Evolutionary conservation across 2,329 filamentous ascomycete genomes (phyloP), one percentile per base, ranked within the genome.

Genomic region (Orbilia ellipsospora): DNA sequence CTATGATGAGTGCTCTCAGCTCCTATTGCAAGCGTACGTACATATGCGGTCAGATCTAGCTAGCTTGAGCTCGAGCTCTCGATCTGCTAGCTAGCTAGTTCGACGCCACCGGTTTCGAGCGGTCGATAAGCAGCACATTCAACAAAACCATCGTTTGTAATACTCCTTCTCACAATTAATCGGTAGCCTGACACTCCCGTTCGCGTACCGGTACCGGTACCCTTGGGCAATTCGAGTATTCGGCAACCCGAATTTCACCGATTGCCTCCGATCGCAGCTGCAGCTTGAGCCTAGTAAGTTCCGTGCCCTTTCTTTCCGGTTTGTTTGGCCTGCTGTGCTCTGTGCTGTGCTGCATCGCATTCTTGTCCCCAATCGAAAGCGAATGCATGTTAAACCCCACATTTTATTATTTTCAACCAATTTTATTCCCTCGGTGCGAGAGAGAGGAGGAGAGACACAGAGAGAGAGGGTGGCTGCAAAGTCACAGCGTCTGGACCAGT

Each of bases 171-270:
- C 10, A 7, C 31, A 48, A 48, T 7, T 36, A 15, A 48, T 48
- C 13, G 7, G 16, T 3, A 48, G 16, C 13, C 40, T 60, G 40
- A 60, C 57, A 36, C 20, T 50, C 42, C 42, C 44, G 57, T 61
- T 50, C 57, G 42, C 42, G 42, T 36, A 42, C 42, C 16, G 40
- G 40, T 10, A 55, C 44, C 13, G 13, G 44, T 44, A 12, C n/a
- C 44, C 44, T 36, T 48, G 44, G 16, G 13, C 15, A 5, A 4
- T 48, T 90, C 28, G 12, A 36, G 13, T 18, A 56, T 56, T 63
- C 61, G 68, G 61, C 36, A 54, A 51, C 36, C 61, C 55, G 69
- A 74, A 50, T 31, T 60, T 54, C 54, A 68, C 54, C 54, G 63
- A 59, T 16, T 28, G 18, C 51, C 62, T 50, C 69, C 61, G 62